phyloP scores from a whole-genome alignment of 2,329 filamentous ascomycete species.

The Geoglossum cookeanum region DNA sequence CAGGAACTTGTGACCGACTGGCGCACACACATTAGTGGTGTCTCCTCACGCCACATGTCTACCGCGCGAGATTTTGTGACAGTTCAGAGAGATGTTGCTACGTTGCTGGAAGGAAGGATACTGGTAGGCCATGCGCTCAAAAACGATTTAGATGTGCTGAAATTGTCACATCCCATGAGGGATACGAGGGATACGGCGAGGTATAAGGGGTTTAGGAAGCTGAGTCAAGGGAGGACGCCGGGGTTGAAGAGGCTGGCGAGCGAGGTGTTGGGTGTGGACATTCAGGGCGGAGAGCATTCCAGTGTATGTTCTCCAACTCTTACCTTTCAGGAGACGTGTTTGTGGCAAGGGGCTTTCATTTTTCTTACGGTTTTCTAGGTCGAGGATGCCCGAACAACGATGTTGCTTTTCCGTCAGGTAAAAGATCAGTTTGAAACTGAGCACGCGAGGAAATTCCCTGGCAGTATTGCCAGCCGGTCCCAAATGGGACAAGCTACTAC shows the following conservation, averaged over 20 bases:
- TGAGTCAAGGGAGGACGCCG: slow-evolving; percentile 49
- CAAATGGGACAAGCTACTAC: neutral
- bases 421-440: slow-evolving; percentile 77
- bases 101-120: slow-evolving; percentile 49
- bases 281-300: slow-evolving; percentile 44
- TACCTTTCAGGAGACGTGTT: neutral
- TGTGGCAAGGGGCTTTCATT: neutral
- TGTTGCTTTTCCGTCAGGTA: slow-evolving; percentile 69
- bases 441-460: slow-evolving; percentile 30
- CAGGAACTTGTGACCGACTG: slow-evolving; percentile 70
- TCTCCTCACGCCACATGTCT: slow-evolving; percentile 51
- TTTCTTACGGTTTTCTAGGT: slow-evolving; percentile 16
- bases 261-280: slow-evolving; percentile 39
- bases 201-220: slow-evolving; percentile 52
- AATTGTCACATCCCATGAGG: slow-evolving; percentile 56
- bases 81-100: slow-evolving; percentile 54
- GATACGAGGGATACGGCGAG: slow-evolving; percentile 75
- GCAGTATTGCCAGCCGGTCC: neutral
- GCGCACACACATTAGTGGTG: slow-evolving; percentile 71
- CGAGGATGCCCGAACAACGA: slow-evolving; percentile 71
- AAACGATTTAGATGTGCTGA: slow-evolving; percentile 56
- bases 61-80: slow-evolving; percentile 51
- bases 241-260: slow-evolving; percentile 39
- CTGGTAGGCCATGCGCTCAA: slow-evolving; percentile 70
- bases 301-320: slow-evolving; percentile 25